A percentile compares a stretch with the other conserved stretches of the same genome.
phyloP scores from a whole-genome alignment of 768 basidiomycete species.

The Tricholoma furcatifolium region DNA sequence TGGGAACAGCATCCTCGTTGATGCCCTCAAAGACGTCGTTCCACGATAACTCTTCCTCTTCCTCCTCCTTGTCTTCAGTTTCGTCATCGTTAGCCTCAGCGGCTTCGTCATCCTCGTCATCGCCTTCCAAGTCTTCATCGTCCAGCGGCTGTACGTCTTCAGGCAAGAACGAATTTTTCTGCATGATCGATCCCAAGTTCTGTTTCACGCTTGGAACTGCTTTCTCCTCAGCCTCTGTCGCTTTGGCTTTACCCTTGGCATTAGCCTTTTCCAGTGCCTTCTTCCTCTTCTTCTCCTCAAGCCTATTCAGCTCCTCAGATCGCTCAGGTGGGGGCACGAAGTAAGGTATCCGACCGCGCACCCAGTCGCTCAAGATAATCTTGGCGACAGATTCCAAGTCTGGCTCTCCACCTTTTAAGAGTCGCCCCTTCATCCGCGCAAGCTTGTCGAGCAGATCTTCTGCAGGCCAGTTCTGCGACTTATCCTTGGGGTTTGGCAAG shows the following conservation, averaged over 20 bases:
- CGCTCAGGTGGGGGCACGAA: slow-evolving; percentile 92
- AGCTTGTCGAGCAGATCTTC: slow-evolving; percentile 82
- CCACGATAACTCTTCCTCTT: slow-evolving; percentile 71
- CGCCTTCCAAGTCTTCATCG: slow-evolving; percentile 42
- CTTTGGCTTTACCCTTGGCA: slow-evolving; percentile 56
- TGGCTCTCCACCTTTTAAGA: slow-evolving; percentile 93
- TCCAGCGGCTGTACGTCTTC: slow-evolving; percentile 79
- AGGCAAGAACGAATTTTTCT: slow-evolving; percentile 82
- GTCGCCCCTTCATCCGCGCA: slow-evolving; percentile 87
- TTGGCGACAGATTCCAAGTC: slow-evolving; percentile 91
- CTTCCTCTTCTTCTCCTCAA: slow-evolving; percentile 55
- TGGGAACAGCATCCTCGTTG: slow-evolving; percentile 26
- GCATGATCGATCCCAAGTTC: slow-evolving; percentile 82
- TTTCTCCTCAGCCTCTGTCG: slow-evolving; percentile 31
- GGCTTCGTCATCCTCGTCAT: slow-evolving; percentile 36
- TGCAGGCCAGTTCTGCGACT: slow-evolving; percentile 58
- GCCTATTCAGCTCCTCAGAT: slow-evolving; percentile 63
- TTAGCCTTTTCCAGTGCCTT: slow-evolving; percentile 40
- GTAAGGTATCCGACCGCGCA: slow-evolving; percentile 94
- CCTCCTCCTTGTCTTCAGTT: slow-evolving; percentile 41
- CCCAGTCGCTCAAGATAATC: slow-evolving; percentile 96
- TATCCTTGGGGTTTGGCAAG: slow-evolving; percentile 56
- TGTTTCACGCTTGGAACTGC: slow-evolving; percentile 73
- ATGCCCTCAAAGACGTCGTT: slow-evolving; percentile 80
- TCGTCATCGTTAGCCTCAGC: slow-evolving; percentile 36